These are phyloP conservation scores for Solanum gracilifrons DNA, from an alignment of 257 asterid genomes.

Conservation along the genomic window DNA sequence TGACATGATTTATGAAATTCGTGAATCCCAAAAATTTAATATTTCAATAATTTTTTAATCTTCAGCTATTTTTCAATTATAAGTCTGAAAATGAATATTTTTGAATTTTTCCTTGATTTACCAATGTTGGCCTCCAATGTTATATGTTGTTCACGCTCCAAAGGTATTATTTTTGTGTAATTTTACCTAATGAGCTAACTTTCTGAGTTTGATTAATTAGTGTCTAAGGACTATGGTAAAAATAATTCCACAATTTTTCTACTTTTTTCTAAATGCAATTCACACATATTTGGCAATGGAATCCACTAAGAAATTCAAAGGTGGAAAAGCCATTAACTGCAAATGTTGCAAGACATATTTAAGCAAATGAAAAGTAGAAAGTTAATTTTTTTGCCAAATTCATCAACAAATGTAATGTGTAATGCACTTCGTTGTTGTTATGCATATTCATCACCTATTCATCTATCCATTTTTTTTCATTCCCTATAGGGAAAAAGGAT, in stretches of 20 bases:
- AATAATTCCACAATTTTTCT: not conserved
- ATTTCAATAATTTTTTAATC: not conserved
- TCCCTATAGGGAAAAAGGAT: not conserved
- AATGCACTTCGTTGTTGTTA: not conserved
- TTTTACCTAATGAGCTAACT: not conserved
- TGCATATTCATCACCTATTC: not conserved
- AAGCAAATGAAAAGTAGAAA: not conserved
- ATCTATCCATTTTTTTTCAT: not conserved
- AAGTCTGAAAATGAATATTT: not conserved
- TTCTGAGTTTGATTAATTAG: not conserved
- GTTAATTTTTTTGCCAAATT: not conserved
- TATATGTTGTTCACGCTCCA: not conserved
- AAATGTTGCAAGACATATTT: not conserved
- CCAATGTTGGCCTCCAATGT: no score
- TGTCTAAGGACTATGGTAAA: not conserved
- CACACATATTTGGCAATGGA: not conserved
- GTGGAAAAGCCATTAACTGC: not conserved
- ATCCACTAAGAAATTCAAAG: not conserved
- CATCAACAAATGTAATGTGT: not conserved
- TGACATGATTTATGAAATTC: not conserved
- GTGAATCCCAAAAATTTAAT: not conserved
- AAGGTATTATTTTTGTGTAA: not conserved
- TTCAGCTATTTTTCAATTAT: not conserved
- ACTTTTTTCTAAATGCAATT: not conserved
- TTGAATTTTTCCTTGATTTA: not conserved